Percentiles rank a stretch among this genome's conserved stretches.
Evolutionary conservation across 108 stramenopile species (phyloP).

Genomic region (Schizochytrium sp.): DNA sequence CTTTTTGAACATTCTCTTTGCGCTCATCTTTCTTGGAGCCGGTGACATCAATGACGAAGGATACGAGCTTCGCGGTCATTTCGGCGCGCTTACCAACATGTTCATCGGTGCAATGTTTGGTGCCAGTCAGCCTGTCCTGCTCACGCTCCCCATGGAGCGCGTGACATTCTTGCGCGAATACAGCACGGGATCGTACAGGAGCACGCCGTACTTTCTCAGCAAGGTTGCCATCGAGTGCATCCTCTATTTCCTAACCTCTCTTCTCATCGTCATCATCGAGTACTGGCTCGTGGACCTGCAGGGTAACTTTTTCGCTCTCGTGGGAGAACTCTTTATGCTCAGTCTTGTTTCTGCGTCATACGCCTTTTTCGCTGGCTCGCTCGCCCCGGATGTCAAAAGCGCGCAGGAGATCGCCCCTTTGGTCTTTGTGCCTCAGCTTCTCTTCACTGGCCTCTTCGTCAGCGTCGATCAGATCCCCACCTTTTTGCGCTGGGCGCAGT

Average conservation of each 20-base stretch:
- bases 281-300: neutral
- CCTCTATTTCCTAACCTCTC: neutral
- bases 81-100: conserved; percentile 21
- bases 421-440: conserved; percentile 28
- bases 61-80: conserved; percentile 14
- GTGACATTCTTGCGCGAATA: conserved; percentile 27
- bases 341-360: neutral
- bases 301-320: conserved; percentile 12
- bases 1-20: conserved; percentile 19
- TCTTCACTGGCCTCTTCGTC: conserved; percentile 32
- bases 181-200: conserved; percentile 23
- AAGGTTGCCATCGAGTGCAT: neutral
- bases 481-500: conserved; percentile 30
- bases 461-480: neutral
- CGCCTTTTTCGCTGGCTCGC: conserved; percentile 8
- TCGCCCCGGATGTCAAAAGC: conserved; percentile 16
- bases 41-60: conserved; percentile 8
- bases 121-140: neutral
- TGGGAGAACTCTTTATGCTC: neutral
- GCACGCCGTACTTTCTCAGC: conserved; percentile 10
- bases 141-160: conserved; percentile 25
- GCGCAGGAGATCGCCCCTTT: conserved; percentile 19
- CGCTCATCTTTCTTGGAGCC: neutral
- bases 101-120: conserved; percentile 23
- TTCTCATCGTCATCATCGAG: neutral